These are phyloP conservation scores for Anethum foeniculum DNA, from an alignment of 140 eudicot genomes.

Conservation along the genomic window DNA sequence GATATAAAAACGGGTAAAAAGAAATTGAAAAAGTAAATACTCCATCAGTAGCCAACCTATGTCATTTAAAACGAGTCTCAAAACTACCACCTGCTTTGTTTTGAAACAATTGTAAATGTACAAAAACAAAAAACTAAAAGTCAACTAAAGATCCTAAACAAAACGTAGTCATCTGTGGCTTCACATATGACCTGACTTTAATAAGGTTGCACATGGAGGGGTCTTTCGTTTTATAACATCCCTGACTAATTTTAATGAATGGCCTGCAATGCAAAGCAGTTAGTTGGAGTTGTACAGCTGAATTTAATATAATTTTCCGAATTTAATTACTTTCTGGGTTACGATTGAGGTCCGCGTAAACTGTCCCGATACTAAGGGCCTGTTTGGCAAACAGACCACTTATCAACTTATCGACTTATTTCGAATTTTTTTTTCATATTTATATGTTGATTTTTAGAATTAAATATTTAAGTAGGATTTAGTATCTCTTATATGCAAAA, in stretches of 20 bases:
- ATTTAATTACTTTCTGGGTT: not conserved
- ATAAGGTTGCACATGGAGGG: constrained; percentile 1
- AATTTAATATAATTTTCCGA: not conserved
- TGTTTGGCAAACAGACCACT: too few relatives aligned
- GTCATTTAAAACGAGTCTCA: not conserved
- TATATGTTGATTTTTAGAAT: too few relatives aligned
- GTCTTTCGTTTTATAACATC: not conserved
- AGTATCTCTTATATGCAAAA: too few relatives aligned
- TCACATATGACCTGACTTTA: constrained; percentile 3
- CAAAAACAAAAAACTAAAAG: not conserved
- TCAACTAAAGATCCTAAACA: constrained; percentile 4
- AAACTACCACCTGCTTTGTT: not conserved
- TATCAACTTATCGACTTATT: too few relatives aligned
- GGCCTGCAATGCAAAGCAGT: not conserved
- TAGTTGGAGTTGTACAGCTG: not conserved
- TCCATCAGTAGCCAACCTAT: too few relatives aligned
- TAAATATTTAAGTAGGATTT: too few relatives aligned
- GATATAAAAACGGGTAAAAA: too few relatives aligned
- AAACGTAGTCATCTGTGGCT: not conserved
- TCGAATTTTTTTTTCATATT: too few relatives aligned
- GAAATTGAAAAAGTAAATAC: too few relatives aligned
- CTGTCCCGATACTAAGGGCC: too few relatives aligned
- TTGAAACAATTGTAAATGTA: not conserved
- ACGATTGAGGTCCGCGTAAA: too few relatives aligned
- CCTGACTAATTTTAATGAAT: not conserved